Base-by-base conservation (phyloP, 108 stramenopile species). In the Stephanodiscus triporus region DNA sequence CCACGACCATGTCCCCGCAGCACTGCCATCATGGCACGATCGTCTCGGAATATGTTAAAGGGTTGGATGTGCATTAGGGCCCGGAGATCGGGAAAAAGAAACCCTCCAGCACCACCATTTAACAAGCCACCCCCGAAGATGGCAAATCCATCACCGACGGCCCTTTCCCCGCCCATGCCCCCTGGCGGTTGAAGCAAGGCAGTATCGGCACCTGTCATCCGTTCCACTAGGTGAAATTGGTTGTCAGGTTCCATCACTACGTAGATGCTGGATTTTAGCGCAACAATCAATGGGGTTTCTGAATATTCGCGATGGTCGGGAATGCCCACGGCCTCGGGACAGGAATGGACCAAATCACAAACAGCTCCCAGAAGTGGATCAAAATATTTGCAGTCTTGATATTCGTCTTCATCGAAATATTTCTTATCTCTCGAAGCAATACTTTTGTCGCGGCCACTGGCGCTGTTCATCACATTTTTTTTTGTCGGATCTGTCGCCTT, bases 251-350 rank as follows among this genome's bases (percentile, higher is more conserved):
- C 73, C 73, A 67, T 67, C 43, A 75, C 36, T 32, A 73, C 76
- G 67, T 92, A 92, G 7, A 88, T 62, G 62, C 85, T 87, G 17
- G 91, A 85, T 68, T 92, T 92, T 27, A 92, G 68, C 2, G 86
- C 88, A 49, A 89, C 83, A 16, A 92, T 87, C 22, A 89, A 70
- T 23, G 91, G 91, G 24, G 91, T 87, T 62, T 92, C 91, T 70
- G 89, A 88, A 45, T 89, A 92, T 45, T 92, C 91, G 45, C 88
- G 85, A 34, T 80, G 75, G 55, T 92, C 91, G 6, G 91, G 86
- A 40, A 89, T 70, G 6, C 84, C 82, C 24, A 83, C 76, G 6
- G 88, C 88, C 63, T 92, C 87, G 0, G 91, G 84, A 56, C 84
- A 86, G 9, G 85, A 85, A 62, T 83, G 34, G 10, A 92, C 87